Conservation (phyloP, 169 alveolate species). For the Eimeria maxima region DNA sequence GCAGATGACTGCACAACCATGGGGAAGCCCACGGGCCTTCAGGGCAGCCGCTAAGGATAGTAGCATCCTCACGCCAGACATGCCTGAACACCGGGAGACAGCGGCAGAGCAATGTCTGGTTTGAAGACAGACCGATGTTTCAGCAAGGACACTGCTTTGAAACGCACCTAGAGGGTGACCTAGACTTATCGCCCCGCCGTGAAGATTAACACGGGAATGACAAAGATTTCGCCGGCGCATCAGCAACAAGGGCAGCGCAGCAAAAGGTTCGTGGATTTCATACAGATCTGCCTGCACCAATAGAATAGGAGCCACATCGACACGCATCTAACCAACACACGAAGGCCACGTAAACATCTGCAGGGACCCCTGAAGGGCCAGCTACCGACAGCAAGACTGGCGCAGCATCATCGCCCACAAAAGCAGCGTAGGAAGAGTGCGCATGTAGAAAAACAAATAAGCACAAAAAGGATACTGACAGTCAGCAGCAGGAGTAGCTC, state of each 20-base stretch:
- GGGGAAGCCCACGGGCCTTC: constrained; percentile 84
- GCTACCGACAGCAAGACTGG: too few relatives aligned
- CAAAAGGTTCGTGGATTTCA: constrained; percentile 96
- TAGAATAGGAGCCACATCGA: constrained; percentile 13
- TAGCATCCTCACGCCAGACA: constrained; percentile 92
- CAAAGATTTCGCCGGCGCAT: constrained; percentile 90
- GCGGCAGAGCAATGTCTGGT: background rate
- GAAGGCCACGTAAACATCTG: background rate
- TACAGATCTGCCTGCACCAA: constrained; percentile 88
- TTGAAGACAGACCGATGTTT: background rate
- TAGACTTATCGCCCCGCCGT: constrained; percentile 97
- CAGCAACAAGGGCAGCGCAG: constrained; percentile 92
- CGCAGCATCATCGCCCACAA: too few relatives aligned
- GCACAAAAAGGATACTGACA: background rate
- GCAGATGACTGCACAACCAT: constrained; percentile 92
- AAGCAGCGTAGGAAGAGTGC: background rate
- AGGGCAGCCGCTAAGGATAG: constrained; percentile 88
- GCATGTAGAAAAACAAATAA: background rate
- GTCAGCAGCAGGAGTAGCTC: background rate
- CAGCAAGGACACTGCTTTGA: too few relatives aligned
- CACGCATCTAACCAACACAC: too few relatives aligned
- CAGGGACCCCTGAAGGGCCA: background rate
- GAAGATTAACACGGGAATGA: constrained; percentile 91
- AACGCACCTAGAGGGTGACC: constrained; percentile 95
- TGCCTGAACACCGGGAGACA: constrained; percentile 11